These are phyloP conservation scores for Alternaria triticina DNA, from an alignment of 2,329 filamentous ascomycete species.

Conservation along the genomic window DNA sequence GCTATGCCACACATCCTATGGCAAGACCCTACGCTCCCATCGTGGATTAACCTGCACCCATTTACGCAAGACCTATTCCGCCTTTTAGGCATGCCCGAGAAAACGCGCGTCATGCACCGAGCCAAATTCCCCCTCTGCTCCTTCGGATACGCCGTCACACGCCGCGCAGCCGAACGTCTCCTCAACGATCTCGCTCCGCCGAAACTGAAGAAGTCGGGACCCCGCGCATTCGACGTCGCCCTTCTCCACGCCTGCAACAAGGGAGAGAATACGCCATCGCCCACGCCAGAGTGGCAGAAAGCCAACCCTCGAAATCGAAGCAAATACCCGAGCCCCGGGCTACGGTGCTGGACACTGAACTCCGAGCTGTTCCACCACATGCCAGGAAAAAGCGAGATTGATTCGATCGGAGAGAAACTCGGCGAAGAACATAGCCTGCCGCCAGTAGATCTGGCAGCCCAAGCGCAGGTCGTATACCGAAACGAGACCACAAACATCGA, in stretches of 20 bases:
- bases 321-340: slow-evolving; percentile 42
- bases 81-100: slow-evolving; percentile 43
- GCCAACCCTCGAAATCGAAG: slow-evolving; percentile 28
- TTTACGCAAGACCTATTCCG: slow-evolving; percentile 49
- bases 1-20: slow-evolving; percentile 44
- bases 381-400: slow-evolving; percentile 49
- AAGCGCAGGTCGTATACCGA: slow-evolving; percentile 37
- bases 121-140: slow-evolving; percentile 54
- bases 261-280: slow-evolving; percentile 38
- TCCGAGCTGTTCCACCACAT: slow-evolving; percentile 55
- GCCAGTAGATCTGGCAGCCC: slow-evolving; percentile 44
- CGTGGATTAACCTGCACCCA: slow-evolving; percentile 46
- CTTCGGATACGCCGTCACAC: slow-evolving; percentile 54
- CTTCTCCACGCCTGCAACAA: slow-evolving; percentile 51
- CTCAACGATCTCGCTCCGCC: slow-evolving; percentile 49
- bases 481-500: slow-evolving; percentile 49
- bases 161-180: slow-evolving; percentile 47
- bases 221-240: slow-evolving; percentile 52
- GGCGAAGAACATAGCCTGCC: slow-evolving; percentile 42
- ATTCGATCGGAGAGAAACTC: slow-evolving; percentile 35
- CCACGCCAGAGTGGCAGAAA: slow-evolving; percentile 28
- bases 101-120: slow-evolving; percentile 49
- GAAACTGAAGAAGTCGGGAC: slow-evolving; percentile 31
- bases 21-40: slow-evolving; percentile 47
- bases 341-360: slow-evolving; percentile 53